phyloP scores from a whole-genome alignment of 176 grass and related monocot genomes.

The Triticum aestivum region IWGSC_CS_RefSeq_v2.1 NC_057808.1:287772317-287772816 shows the following conservation, averaged over 20 bases:
- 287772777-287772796: neutral
- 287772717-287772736: neutral
- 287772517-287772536: neutral
- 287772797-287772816: too few species aligned
- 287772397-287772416: neutral
- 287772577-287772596: neutral
- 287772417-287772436: neutral
- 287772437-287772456: neutral
- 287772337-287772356: neutral
- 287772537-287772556: neutral
- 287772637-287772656: neutral
- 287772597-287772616: neutral
- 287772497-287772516: constrained; percentile 24
- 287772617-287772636: neutral
- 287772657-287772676: neutral
- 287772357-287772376: neutral
- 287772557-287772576: neutral
- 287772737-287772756: neutral
- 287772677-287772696: neutral
- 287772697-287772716: neutral
- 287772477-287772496: neutral
- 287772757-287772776: neutral
- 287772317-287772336: neutral
- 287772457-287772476: neutral
- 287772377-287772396: neutral